Conservation (phyloP, 2,329 filamentous ascomycete species). For the Macrophomina phaseolina region DNA sequence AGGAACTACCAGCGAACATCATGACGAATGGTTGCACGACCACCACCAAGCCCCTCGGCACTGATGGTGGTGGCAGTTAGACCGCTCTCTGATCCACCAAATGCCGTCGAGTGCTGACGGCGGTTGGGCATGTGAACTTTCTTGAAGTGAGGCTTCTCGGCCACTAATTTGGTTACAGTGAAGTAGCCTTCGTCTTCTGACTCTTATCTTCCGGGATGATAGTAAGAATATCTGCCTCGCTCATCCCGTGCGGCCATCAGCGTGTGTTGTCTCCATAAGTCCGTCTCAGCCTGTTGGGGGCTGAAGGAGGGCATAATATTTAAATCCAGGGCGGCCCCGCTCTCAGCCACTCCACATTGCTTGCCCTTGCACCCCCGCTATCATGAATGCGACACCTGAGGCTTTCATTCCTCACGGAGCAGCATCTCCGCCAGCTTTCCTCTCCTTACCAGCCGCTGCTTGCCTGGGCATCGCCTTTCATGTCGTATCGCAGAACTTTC, state of each 20-base stretch:
- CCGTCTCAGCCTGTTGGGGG: not conserved
- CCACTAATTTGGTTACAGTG: not conserved
- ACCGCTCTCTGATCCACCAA: too few relatives aligned
- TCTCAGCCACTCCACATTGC: not conserved
- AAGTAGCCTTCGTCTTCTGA: not conserved
- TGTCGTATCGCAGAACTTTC: not conserved
- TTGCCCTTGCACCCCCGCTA: not conserved
- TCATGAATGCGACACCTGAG: not conserved
- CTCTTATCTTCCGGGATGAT: not conserved
- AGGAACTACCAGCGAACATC: too few relatives aligned
- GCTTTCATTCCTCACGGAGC: not conserved
- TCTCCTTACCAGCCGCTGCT: slow-evolving; percentile 1
- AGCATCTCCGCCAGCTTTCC: not conserved
- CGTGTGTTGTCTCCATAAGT: not conserved
- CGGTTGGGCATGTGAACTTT: too few relatives aligned
- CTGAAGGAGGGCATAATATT: not conserved
- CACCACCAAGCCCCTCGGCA: too few relatives aligned
- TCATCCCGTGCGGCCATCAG: too few relatives aligned
- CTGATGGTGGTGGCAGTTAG: too few relatives aligned
- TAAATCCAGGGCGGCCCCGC: not conserved
- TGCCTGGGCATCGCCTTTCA: slow-evolving; percentile 4
- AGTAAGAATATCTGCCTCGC: too few relatives aligned
- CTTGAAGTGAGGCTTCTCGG: too few relatives aligned
- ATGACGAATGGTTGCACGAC: too few relatives aligned
- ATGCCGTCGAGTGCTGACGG: too few relatives aligned